Evolutionary conservation across 768 basidiomycete species (phyloP).

Genomic region (Cyclocybe cylindracea): DNA sequence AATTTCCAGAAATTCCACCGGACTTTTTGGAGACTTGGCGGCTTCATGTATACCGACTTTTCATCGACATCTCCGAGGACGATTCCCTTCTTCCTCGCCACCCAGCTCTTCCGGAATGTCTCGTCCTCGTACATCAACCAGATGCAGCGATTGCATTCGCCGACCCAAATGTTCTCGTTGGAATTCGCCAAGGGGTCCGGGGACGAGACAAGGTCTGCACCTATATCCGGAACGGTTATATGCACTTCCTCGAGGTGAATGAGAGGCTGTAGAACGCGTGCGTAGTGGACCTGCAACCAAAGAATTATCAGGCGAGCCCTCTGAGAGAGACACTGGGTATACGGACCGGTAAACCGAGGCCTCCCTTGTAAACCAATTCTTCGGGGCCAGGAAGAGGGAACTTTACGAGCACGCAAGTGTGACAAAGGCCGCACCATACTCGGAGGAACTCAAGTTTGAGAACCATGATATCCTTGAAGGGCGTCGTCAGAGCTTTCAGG

Average conservation of each 20-base stretch:
- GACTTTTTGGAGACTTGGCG: constrained; percentile 12
- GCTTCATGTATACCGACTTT: constrained; percentile 3
- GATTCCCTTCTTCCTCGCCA: constrained; percentile 28
- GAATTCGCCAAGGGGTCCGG: constrained; percentile 12
- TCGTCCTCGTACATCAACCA: constrained; percentile 34
- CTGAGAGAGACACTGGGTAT: not conserved
- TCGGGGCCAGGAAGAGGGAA: constrained; percentile 25
- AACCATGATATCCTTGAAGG: constrained; percentile 23
- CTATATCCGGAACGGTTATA: constrained; percentile 30
- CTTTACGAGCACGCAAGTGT: constrained; percentile 28
- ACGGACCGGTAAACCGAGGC: constrained; percentile 32
- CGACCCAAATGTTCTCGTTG: constrained; percentile 30
- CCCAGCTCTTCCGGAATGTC: constrained; percentile 28
- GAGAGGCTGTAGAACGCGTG: constrained; percentile 23
- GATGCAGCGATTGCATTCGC: constrained; percentile 39
- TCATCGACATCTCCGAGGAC: not conserved
- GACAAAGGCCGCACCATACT: constrained; percentile 38
- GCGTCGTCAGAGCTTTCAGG: constrained; percentile 19
- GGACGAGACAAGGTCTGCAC: constrained; percentile 13
- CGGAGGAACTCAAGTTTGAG: constrained; percentile 25
- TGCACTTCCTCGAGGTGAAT: constrained; percentile 27
- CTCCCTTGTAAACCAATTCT: constrained; percentile 29
- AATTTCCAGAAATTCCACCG: constrained; percentile 12
- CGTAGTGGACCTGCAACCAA: constrained; percentile 31
- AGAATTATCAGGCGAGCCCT: not conserved